These are phyloP conservation scores for Globisporangium cylindrosporum DNA, from an alignment of 352 stramenopile genomes.

Conservation along the genomic window DNA sequence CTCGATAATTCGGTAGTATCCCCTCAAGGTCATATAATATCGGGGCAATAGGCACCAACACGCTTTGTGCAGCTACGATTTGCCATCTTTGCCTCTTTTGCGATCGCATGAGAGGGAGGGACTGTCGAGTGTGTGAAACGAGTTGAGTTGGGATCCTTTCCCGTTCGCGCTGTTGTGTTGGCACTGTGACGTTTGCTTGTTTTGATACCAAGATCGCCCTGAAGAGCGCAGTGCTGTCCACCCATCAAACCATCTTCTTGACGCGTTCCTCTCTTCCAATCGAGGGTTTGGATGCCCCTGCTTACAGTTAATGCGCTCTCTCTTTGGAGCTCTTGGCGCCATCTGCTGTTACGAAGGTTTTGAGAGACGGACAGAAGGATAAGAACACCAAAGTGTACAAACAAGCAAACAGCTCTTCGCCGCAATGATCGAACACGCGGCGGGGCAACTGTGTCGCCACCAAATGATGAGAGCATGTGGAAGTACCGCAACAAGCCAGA, in stretches of 20 bases:
- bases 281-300: neutral
- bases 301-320: neutral
- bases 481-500: neutral
- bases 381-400: neutral
- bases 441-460: neutral
- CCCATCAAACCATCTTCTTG: constrained; percentile 6
- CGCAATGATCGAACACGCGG: neutral
- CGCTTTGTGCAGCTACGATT: neutral
- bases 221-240: neutral
- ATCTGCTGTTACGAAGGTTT: neutral
- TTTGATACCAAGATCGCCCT: neutral
- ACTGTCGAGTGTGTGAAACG: neutral
- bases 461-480: neutral
- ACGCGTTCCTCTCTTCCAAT: constrained; percentile 1
- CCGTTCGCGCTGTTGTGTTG: neutral
- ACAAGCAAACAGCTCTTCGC: neutral
- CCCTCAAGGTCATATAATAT: neutral
- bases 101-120: neutral
- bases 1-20: neutral
- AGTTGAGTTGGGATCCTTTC: constrained; percentile 1
- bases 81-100: neutral
- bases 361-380: neutral
- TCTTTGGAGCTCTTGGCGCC: neutral
- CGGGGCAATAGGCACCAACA: neutral
- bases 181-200: neutral